phyloP scores from a whole-genome alignment of 257 asterid genomes.

The Avicennia marina region DNA sequence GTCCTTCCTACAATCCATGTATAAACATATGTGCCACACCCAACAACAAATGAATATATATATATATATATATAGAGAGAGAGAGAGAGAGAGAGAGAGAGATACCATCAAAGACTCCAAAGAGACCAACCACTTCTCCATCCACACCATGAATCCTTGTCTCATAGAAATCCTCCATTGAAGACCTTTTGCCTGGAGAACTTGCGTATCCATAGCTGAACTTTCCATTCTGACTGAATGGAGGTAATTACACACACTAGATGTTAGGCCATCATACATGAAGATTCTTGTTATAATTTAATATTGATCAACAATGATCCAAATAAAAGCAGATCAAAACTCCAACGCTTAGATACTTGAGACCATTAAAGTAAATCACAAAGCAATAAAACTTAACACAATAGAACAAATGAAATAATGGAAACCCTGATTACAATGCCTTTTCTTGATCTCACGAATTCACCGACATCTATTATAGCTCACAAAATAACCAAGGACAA shows the following conservation, averaged over 20 bases:
- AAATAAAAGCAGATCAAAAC: no score
- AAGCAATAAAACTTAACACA: no score
- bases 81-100: slow-evolving; percentile 28
- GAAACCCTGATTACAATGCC: no score
- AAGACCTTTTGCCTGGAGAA: slow-evolving; percentile 92
- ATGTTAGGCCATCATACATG: background rate
- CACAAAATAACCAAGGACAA: background rate
- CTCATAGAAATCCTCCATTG: slow-evolving; percentile 98
- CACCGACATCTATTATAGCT: background rate
- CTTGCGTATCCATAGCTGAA: slow-evolving; percentile 98
- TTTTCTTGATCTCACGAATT: background rate
- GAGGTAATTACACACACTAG: background rate
- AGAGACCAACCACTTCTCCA: slow-evolving; percentile 94
- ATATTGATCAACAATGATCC: background rate
- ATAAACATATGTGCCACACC: no score
- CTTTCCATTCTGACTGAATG: slow-evolving; percentile 81
- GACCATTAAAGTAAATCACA: no score
- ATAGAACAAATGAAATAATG: no score
- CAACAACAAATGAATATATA: background rate
- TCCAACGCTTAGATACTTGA: background rate
- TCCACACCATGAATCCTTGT: slow-evolving; percentile 97
- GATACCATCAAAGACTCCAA: slow-evolving; percentile 94
- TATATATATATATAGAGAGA: background rate
- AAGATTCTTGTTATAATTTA: background rate
- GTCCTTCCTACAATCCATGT: background rate